Base-by-base conservation (phyloP, 176 grass and related monocot genomes). In the Carex cristatella region DNA sequence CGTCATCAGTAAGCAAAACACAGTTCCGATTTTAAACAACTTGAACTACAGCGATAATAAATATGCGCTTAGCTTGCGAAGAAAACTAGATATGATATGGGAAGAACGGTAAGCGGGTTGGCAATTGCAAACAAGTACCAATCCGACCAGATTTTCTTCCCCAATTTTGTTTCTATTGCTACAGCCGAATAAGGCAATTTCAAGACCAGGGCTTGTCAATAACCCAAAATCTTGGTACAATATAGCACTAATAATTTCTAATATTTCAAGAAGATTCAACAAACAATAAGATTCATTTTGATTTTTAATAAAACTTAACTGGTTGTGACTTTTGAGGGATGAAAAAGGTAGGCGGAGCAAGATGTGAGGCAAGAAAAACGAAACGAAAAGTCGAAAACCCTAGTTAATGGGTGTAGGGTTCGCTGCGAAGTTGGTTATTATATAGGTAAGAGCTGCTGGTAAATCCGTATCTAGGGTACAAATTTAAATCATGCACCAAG, bases 111-210 rank as follows among this genome's bases (percentile, higher is more conserved):
- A 90, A 88, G 84, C 69, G 48, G 79, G 46, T 66, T 82, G 85
- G 23, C 69, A 27, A 76, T 48, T 28, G 32, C 42, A 88, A 87
- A 62, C 10, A 16, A 28, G 79, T 72, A 62, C 65, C 86, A 84
- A 84, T 19, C 85, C 80, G 83, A 88, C 88, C 85, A 86, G 83
- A 51, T 80, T 89, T 89, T 81, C 35, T 84, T 85, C 65, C 83
- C 33, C 12, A 3, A 51, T 74, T 77, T 48, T 28, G 5, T 85
- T 83, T 32, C 59, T 86, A 30, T 92, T 14, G 27, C 69, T 91
- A 87, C 89, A 89, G 81, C 63, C 79, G 30, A 6, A 55, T 60
- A 68, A 7, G 67, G 79, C 64, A 69, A 87, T 83, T 87, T 81
- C 88, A 84, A 90, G 84, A 84, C 33, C 35, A 46, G 48, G 56